Percentiles rank a stretch among this genome's conserved stretches.
Conservation (phyloP, 106 monocot genomes). For the Allium cepa region DNA sequence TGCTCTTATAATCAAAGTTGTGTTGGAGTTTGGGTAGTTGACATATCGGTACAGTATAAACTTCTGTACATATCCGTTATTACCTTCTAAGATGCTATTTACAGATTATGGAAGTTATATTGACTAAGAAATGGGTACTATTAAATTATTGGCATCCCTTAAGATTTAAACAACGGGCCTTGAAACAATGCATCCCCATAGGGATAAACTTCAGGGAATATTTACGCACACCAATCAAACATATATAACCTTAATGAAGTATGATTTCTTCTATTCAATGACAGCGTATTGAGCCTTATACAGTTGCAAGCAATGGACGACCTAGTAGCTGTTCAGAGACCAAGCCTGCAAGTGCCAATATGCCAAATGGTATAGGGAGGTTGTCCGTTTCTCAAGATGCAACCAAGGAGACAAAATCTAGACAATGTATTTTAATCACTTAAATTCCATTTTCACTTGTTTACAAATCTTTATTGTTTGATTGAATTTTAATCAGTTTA, state of each 20-base stretch:
- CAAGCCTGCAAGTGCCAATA: constrained; percentile 56
- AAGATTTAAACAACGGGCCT: too few relatives aligned
- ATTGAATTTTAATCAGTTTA: background rate
- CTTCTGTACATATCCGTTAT: background rate
- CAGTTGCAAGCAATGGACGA: constrained; percentile 30
- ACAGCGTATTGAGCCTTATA: constrained; percentile 85
- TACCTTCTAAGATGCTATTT: too few relatives aligned
- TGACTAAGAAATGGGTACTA: too few relatives aligned
- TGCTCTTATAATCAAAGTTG: constrained; percentile 99
- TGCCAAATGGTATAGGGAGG: constrained; percentile 69
- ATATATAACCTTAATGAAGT: background rate
- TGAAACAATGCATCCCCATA: too few relatives aligned
- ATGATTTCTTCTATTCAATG: constrained; percentile 6
- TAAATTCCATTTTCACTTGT: background rate
- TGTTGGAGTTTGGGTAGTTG: constrained; percentile 99
- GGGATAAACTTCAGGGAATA: too few relatives aligned
- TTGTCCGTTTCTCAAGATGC: constrained; percentile 68
- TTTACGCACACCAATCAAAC: too few relatives aligned
- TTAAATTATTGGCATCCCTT: too few relatives aligned
- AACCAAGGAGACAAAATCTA: constrained; percentile 60
- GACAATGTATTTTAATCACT: constrained; percentile 42
- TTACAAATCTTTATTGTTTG: background rate
- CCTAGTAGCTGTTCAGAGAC: constrained; percentile 57
- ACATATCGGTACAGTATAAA: constrained; percentile 64
- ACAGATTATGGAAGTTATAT: too few relatives aligned